Evolutionary conservation across 1,139 yeast genomes (phyloP).

Genomic region (Pichia sp.): DNA sequence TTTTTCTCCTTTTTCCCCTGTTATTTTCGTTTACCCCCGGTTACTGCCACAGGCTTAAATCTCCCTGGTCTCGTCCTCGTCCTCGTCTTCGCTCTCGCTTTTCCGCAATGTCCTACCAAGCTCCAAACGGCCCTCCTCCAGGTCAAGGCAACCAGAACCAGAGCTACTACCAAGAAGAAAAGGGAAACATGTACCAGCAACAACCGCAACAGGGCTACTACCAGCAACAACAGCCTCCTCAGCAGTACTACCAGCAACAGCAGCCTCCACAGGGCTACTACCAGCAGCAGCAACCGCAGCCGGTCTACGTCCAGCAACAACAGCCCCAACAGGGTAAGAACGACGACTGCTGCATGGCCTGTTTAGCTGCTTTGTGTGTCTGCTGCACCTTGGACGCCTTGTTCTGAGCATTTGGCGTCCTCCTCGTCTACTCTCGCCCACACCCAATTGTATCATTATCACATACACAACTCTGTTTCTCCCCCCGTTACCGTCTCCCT

Average conservation of each 20-base stretch:
- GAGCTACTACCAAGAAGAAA: conserved; percentile 18
- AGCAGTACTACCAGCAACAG: conserved; percentile 44
- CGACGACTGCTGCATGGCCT: conserved; percentile 58
- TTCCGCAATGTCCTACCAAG: conserved; percentile 16
- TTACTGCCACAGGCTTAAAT: too few species aligned
- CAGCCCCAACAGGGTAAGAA: conserved; percentile 40
- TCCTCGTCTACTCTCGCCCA: too few species aligned
- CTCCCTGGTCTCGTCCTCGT: neutral
- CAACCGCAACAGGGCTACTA: conserved; percentile 34
- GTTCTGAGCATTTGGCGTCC: conserved; percentile 44
- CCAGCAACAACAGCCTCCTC: conserved; percentile 35
- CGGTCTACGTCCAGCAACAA: conserved; percentile 66
- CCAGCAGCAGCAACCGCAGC: conserved; percentile 56
- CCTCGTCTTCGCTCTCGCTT: neutral
- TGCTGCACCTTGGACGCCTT: conserved; percentile 71
- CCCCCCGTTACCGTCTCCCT: neutral
- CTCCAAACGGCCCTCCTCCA: conserved; percentile 27
- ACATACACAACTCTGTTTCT: neutral
- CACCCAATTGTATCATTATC: neutral
- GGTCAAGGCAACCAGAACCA: conserved; percentile 17
- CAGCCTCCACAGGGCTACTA: conserved; percentile 46
- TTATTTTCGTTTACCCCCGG: too few species aligned
- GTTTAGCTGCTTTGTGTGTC: conserved; percentile 68
- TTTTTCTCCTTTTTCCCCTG: too few species aligned
- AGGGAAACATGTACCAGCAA: conserved; percentile 31